These are phyloP conservation scores for Massarina eburnea DNA, from an alignment of 2,329 filamentous ascomycete species.

Conservation along the genomic window DNA sequence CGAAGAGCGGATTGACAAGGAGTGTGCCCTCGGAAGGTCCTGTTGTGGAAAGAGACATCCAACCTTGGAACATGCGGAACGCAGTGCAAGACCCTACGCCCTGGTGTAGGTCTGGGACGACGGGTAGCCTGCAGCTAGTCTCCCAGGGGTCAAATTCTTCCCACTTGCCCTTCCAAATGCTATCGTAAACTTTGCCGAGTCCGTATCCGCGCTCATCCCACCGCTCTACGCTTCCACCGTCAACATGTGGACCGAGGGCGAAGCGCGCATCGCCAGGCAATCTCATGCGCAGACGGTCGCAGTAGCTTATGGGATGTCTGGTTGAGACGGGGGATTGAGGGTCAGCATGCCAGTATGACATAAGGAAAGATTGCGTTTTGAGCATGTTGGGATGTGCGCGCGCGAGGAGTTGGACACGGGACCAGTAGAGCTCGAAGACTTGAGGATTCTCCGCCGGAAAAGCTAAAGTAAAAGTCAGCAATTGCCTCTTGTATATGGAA, in stretches of 20 bases:
- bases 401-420: slow-evolving; percentile 49
- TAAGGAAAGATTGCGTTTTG: slow-evolving; percentile 50
- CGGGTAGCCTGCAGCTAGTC: slow-evolving; percentile 66
- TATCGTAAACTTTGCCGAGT: slow-evolving; percentile 67
- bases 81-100: slow-evolving; percentile 80
- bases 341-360: slow-evolving; percentile 54
- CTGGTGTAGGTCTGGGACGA: slow-evolving; percentile 74
- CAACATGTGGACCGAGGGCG: slow-evolving; percentile 59
- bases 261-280: slow-evolving; percentile 57
- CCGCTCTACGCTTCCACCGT: slow-evolving; percentile 54
- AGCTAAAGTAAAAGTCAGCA: slow-evolving; percentile 33
- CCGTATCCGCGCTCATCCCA: slow-evolving; percentile 64
- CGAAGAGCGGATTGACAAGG: slow-evolving; percentile 76
- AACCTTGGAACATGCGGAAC: slow-evolving; percentile 89
- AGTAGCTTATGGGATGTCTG: slow-evolving; percentile 52
- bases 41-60: slow-evolving; percentile 77
- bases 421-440: slow-evolving; percentile 56
- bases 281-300: slow-evolving; percentile 55
- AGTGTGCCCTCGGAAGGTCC: slow-evolving; percentile 77
- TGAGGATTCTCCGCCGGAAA: slow-evolving; percentile 53
- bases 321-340: slow-evolving; percentile 47
- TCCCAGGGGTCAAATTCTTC: slow-evolving; percentile 84
- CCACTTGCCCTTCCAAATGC: slow-evolving; percentile 74
- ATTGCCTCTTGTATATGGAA: not conserved
- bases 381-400: slow-evolving; percentile 51